phyloP scores from a whole-genome alignment of 179 eudicot genomes.

The Beta macrorhiza region DNA sequence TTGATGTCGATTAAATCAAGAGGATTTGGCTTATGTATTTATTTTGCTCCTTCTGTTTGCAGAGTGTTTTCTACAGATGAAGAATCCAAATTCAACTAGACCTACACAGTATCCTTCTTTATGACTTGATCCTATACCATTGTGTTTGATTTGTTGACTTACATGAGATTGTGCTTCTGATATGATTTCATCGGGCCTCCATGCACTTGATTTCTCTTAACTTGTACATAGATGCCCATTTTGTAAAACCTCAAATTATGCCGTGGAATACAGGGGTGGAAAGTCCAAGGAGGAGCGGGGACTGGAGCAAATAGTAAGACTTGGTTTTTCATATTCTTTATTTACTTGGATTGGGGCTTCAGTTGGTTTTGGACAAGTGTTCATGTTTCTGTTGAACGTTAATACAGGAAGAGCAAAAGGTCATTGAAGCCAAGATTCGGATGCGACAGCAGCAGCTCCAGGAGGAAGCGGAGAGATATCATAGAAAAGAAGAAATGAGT shows the following conservation, averaged over 20 bases:
- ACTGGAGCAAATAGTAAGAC: slow-evolving; percentile 87
- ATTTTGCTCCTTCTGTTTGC: slow-evolving; percentile 29
- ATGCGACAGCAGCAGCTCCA: slow-evolving; percentile 84
- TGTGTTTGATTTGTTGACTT: not conserved
- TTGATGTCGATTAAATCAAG: not conserved
- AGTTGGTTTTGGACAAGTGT: not conserved
- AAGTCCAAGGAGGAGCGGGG: slow-evolving; percentile 95
- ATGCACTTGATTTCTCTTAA: slow-evolving; percentile 41
- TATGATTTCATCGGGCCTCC: not conserved
- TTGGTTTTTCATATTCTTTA: not conserved
- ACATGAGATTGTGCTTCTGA: not conserved
- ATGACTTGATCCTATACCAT: slow-evolving; percentile 6
- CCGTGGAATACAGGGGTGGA: slow-evolving; percentile 93
- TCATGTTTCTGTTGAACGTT: slow-evolving; percentile 20
- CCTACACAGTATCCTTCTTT: slow-evolving; percentile 95
- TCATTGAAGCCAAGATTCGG: slow-evolving; percentile 99
- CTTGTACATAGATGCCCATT: slow-evolving; percentile 81
- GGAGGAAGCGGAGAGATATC: slow-evolving; percentile 74
- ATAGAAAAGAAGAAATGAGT: slow-evolving; percentile 45
- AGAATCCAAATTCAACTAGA: slow-evolving; percentile 88
- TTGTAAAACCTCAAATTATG: slow-evolving; percentile 89
- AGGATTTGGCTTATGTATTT: slow-evolving; percentile 16
- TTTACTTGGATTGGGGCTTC: not conserved
- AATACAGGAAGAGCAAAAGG: slow-evolving; percentile 93
- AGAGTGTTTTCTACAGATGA: slow-evolving; percentile 99